Conservation (phyloP, 202 grass and related monocot species). For the Miscanthus sacchariflorus region DNA sequence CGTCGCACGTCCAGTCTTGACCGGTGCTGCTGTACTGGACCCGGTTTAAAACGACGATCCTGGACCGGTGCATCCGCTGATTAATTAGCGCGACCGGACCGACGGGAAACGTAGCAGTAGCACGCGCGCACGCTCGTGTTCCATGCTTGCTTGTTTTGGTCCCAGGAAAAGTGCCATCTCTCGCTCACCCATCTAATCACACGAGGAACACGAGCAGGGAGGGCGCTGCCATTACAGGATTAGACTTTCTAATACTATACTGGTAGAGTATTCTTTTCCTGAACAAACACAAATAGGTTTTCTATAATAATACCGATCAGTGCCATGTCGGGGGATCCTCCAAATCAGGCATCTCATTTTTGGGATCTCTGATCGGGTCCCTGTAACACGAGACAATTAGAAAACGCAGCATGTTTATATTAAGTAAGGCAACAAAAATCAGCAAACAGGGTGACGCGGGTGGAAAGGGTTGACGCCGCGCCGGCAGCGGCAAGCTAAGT, state of each 20-base stretch:
- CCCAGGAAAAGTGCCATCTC: neutral
- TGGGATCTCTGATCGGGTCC: neutral
- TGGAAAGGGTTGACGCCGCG: slow-evolving; percentile 1
- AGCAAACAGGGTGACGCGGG: neutral
- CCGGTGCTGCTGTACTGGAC: slow-evolving; percentile 19
- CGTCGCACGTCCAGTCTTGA: slow-evolving; percentile 45
- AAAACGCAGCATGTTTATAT: neutral
- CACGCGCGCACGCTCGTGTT: slow-evolving; percentile 2
- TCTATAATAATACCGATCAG: neutral
- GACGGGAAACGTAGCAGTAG: neutral
- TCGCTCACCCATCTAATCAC: neutral
- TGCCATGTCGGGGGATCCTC: slow-evolving; percentile 22
- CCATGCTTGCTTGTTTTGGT: neutral
- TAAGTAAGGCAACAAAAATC: neutral
- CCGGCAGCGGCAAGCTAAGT: slow-evolving; percentile 8
- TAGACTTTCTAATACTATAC: neutral
- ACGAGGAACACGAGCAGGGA: slow-evolving; percentile 26
- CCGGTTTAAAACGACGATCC: neutral
- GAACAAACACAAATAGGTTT: neutral
- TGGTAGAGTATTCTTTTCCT: neutral
- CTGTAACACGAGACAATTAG: neutral
- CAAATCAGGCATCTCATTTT: neutral
- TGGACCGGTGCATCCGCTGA: neutral
- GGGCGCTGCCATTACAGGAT: no score
- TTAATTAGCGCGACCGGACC: slow-evolving; percentile 14